Evolutionary conservation across 768 basidiomycete species (phyloP), one percentile per base, ranked within the genome.

Genomic region (Butyriboletus loyo): DNA sequence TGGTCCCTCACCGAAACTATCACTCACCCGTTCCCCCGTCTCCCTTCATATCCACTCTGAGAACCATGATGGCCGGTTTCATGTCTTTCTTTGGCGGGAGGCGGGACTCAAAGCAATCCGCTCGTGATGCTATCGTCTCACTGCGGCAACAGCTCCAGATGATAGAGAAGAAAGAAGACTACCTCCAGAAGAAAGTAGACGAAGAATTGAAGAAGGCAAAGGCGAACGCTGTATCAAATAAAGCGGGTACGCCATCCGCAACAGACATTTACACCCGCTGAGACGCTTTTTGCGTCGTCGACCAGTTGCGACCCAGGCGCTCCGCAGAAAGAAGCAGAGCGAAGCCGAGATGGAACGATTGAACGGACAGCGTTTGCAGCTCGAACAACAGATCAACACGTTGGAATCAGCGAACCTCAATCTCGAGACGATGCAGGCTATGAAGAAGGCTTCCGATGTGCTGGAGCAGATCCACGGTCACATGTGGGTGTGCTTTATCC

Each of bases 121-220:
- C 96, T 40, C 81, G 92, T 57, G 92, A 97, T 68, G 92, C 97
- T 43, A 99, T 99, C 70, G 89, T 98, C 54, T 81, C 80, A 40
- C 78, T 99, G 61, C 84, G 96, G 65, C 88, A 96, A 73, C 94
- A 98, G 70, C 81, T 98, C 56, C 84, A 92, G 73, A 89, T 96
- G 86, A 85, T 98, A 61, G 94, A 98, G 83, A 99, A 98, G 92
- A 98, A 96, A 79, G 97, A 98, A 76, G 96, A 98, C 70, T 80
- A 91, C 71, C 75, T 98, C 56, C 87, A 89, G 79, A 94, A 90
- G 83, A 93, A 95, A 84, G 90, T 97, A 59, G 93, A 96, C 48
- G 93, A 97, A 58, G 96, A 98, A 65, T 59, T 84, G 63, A 86
- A 85, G 80, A 96, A 92, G 75, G 97, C 97, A 15, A 87, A 81